Evolutionary conservation across 345 rosid species (phyloP).

Genomic region (Eutrema japonicum): DNA sequence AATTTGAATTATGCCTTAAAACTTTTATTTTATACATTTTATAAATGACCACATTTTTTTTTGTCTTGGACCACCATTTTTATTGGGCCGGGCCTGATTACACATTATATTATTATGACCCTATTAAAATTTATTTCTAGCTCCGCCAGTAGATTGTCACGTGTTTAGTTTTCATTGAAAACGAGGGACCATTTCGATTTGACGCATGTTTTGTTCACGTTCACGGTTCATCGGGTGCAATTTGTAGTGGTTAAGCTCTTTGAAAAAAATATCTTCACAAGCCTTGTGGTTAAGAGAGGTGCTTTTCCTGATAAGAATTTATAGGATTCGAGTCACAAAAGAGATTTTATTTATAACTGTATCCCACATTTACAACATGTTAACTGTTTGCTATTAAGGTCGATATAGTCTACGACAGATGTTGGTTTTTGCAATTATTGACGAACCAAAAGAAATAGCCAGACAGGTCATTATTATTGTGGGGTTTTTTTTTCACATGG

Average conservation of each 20-base stretch:
- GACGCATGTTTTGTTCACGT: constrained; percentile 9
- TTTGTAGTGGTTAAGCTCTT: not conserved
- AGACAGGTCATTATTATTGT: not conserved
- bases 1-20: too few relatives aligned
- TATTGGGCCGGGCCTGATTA: too few relatives aligned
- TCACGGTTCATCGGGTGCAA: not conserved
- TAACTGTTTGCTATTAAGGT: not conserved
- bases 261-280: not conserved
- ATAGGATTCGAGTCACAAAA: constrained; percentile 12
- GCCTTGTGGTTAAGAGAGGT: constrained; percentile 12
- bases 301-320: not conserved
- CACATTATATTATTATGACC: too few relatives aligned
- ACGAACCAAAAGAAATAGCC: not conserved
- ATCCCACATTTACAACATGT: constrained; percentile 4
- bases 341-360: not conserved
- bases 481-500: not conserved
- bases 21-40: too few relatives aligned
- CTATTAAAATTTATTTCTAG: too few relatives aligned
- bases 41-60: too few relatives aligned
- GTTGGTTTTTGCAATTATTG: constrained; percentile 14
- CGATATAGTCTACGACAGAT: not conserved
- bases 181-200: not conserved
- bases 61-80: too few relatives aligned
- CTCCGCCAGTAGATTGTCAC: too few relatives aligned
- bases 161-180: constrained; percentile 1